These are phyloP conservation scores for Pisolithus marmoratus DNA, from an alignment of 768 basidiomycete species.

Conservation along the genomic window DNA sequence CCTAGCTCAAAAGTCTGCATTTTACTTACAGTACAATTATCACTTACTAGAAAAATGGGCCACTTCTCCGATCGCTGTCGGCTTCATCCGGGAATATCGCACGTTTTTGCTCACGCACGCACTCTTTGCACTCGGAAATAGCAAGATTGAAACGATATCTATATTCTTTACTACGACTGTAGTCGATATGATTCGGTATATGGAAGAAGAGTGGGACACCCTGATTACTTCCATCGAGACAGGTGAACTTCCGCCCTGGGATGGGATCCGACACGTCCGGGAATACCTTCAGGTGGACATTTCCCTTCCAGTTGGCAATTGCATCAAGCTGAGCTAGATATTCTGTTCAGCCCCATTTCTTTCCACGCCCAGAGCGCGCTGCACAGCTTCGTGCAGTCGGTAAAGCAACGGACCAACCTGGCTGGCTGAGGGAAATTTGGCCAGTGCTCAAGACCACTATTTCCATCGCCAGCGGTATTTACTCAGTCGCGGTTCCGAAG, in stretches of 20 bases:
- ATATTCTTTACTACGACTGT: conserved; percentile 1
- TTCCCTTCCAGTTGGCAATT: background rate
- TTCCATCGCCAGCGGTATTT: conserved; percentile 1
- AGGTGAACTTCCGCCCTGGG: conserved; percentile 2
- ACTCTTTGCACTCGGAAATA: conserved; percentile 6
- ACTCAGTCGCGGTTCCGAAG: conserved; percentile 1
- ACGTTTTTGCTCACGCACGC: conserved; percentile 7
- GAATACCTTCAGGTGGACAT: conserved; percentile 1
- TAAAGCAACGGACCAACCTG: background rate
- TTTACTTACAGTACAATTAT: background rate
- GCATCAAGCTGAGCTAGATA: background rate
- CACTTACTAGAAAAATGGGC: background rate
- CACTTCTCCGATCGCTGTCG: conserved; percentile 4
- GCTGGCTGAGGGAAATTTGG: conserved; percentile 2
- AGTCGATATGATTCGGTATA: conserved; percentile 6
- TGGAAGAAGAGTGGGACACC: conserved; percentile 6
- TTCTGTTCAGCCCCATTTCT: background rate
- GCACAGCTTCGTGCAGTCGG: conserved; percentile 6
- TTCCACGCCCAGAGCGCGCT: conserved; percentile 1
- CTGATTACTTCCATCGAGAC: conserved; percentile 6
- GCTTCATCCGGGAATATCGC: conserved; percentile 6
- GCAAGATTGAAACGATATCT: background rate
- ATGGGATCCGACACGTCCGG: conserved; percentile 1
- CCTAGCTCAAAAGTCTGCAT: no score
- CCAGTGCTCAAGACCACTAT: background rate